Conservation (phyloP, 805 yeast genomes). For the Sungouiozyma ichnusensis region DNA sequence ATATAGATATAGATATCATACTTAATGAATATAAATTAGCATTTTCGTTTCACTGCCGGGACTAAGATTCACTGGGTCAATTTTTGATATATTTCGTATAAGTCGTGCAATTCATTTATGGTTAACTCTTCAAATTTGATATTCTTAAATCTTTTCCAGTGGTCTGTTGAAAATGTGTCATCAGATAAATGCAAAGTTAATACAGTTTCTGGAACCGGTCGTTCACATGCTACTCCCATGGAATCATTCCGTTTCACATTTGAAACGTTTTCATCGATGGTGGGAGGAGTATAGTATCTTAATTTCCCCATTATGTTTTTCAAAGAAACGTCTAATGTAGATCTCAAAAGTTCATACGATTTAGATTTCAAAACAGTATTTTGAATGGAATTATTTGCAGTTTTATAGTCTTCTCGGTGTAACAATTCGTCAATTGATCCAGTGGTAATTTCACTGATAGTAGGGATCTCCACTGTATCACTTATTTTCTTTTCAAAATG, state of each 20-base stretch:
- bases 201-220: slow-evolving; percentile 10
- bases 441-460: not conserved
- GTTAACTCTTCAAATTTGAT: slow-evolving; percentile 24
- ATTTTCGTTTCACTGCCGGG: not conserved
- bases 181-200: slow-evolving; percentile 13
- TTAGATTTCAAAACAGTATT: slow-evolving; percentile 2
- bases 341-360: slow-evolving; percentile 23
- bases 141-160: slow-evolving; percentile 17
- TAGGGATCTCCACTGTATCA: slow-evolving; percentile 14
- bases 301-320: slow-evolving; percentile 23
- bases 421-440: not conserved
- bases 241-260: not conserved
- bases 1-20: not conserved
- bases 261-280: not conserved
- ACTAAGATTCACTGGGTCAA: slow-evolving; percentile 4
- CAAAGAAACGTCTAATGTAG: slow-evolving; percentile 23
- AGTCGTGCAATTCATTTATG: slow-evolving; percentile 18
- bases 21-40: not conserved
- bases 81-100: slow-evolving; percentile 25
- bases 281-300: slow-evolving; percentile 25
- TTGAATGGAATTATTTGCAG: not conserved
- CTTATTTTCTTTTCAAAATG: slow-evolving; percentile 14
- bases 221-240: slow-evolving; percentile 1
- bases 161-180: slow-evolving; percentile 7
- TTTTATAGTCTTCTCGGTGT: not conserved